These are phyloP conservation scores for Phragmites australis DNA, from an alignment of 176 grass and related monocot genomes.

Conservation along the genomic window DNA sequence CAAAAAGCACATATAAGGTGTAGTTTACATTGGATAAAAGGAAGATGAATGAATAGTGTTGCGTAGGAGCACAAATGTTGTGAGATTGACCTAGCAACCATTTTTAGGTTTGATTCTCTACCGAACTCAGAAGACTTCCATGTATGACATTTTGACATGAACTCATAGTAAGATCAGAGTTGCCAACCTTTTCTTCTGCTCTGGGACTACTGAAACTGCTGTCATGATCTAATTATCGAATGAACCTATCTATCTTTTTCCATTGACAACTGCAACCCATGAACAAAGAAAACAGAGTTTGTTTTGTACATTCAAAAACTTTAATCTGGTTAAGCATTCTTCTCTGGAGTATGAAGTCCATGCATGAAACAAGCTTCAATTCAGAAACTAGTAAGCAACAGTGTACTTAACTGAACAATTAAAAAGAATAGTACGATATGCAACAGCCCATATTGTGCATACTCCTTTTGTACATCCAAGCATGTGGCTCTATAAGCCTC, in stretches of 20 bases:
- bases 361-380: slow-evolving; percentile 17
- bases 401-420: neutral
- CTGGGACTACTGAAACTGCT: neutral
- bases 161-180: neutral
- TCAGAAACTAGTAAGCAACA: slow-evolving; percentile 26
- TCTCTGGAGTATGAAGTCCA: neutral
- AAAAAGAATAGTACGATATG: neutral
- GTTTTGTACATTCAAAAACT: neutral
- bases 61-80: neutral
- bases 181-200: neutral
- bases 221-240: neutral
- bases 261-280: slow-evolving; percentile 7
- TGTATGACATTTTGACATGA: slow-evolving; percentile 11
- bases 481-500: neutral
- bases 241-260: neutral
- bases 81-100: neutral
- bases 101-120: neutral
- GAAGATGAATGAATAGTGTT: too few relatives aligned
- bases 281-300: slow-evolving; percentile 8
- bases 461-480: neutral
- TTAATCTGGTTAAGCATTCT: neutral
- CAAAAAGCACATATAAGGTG: slow-evolving; percentile 3
- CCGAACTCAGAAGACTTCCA: neutral
- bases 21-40: neutral
- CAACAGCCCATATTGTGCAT: neutral